A percentile compares a stretch with the other conserved stretches of the same genome.
phyloP scores from a whole-genome alignment of 306 rosid species.

The Lablab purpureus region DNA sequence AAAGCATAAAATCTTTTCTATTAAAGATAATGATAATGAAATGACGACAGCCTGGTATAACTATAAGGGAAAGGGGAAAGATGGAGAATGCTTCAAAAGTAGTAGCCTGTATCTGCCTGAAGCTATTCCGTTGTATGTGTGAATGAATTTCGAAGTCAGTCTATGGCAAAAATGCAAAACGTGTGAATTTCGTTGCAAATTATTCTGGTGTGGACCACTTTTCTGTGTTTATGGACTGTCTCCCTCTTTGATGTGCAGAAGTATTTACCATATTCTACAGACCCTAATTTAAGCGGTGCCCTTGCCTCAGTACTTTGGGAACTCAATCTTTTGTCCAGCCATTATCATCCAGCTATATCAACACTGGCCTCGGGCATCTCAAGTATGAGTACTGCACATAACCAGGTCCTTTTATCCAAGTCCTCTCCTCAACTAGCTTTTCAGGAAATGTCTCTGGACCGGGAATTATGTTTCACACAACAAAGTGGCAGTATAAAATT shows the following conservation, averaged over 20 bases:
- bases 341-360: slow-evolving; percentile 83
- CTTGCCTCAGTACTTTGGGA: slow-evolving; percentile 98
- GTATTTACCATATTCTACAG: slow-evolving; percentile 80
- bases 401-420: slow-evolving; percentile 66
- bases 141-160: not conserved
- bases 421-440: slow-evolving; percentile 83
- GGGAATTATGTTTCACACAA: slow-evolving; percentile 59
- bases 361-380: slow-evolving; percentile 69
- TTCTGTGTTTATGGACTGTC: slow-evolving; percentile 25
- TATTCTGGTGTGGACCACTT: not conserved
- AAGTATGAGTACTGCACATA: slow-evolving; percentile 62
- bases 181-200: slow-evolving; percentile 18
- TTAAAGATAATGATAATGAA: not conserved
- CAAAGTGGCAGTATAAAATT: slow-evolving; percentile 50
- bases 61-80: slow-evolving; percentile 2
- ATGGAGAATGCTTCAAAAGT: slow-evolving; percentile 31
- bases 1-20: no score
- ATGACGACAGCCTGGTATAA: slow-evolving; percentile 1
- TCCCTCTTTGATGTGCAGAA: slow-evolving; percentile 62
- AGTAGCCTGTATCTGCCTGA: no score
- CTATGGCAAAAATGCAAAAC: not conserved
- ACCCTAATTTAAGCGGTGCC: slow-evolving; percentile 96
- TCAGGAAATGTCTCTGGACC: slow-evolving; percentile 70
- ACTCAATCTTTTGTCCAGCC: slow-evolving; percentile 76
- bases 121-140: no score